Evolutionary conservation across 352 stramenopile species (phyloP).

Genomic region (Lagenidium sp.): DNA sequence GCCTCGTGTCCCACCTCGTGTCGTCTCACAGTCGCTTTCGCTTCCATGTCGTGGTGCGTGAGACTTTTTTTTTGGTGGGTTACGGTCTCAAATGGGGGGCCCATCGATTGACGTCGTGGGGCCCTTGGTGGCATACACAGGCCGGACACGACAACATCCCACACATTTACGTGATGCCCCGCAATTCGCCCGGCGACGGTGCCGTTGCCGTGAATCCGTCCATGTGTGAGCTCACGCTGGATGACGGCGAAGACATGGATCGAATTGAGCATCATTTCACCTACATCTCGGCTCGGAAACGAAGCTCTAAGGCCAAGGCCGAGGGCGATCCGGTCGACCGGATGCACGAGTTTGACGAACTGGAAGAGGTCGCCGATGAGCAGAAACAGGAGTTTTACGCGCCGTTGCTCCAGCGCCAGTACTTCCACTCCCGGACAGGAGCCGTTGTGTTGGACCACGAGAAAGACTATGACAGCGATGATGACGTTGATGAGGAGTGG

Average conservation of each 20-base stretch:
- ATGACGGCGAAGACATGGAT: constrained; percentile 32
- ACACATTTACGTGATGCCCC: constrained; percentile 76
- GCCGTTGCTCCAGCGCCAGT: constrained; percentile 70
- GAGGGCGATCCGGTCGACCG: constrained; percentile 43
- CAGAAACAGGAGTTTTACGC: constrained; percentile 66
- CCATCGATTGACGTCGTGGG: background rate
- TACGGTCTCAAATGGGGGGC: background rate
- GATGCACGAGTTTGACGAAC: constrained; percentile 70
- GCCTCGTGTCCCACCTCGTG: constrained; percentile 65
- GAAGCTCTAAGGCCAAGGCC: background rate
- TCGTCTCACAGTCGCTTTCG: constrained; percentile 72
- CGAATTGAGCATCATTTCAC: constrained; percentile 60
- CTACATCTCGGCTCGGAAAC: constrained; percentile 33
- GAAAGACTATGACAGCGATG: constrained; percentile 82
- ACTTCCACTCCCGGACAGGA: constrained; percentile 83
- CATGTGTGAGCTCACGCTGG: constrained; percentile 47
- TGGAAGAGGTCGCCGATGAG: constrained; percentile 44
- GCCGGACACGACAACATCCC: constrained; percentile 71
- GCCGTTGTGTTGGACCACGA: constrained; percentile 75
- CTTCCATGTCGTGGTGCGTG: constrained; percentile 58
- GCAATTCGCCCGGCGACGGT: background rate
- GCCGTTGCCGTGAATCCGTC: constrained; percentile 13
- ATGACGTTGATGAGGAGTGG: constrained; percentile 86
- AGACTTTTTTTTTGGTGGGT: background rate
- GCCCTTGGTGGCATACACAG: constrained; percentile 11